Evolutionary conservation across 805 yeast species (phyloP).

Genomic region (Candida patagonica): DNA sequence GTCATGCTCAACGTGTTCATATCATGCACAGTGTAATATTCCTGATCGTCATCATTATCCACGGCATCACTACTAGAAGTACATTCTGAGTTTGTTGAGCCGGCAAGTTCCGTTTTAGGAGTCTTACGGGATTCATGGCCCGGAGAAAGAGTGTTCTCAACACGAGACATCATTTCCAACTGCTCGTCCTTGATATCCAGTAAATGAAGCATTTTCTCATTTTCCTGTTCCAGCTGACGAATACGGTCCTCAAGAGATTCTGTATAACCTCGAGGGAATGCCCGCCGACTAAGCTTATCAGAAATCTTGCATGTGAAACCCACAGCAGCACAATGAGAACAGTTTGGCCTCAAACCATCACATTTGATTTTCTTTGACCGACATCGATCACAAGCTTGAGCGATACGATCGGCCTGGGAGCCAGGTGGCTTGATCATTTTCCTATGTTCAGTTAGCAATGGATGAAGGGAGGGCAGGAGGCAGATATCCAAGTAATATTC

Average conservation of each 20-base stretch:
- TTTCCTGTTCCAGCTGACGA: slow-evolving; percentile 77
- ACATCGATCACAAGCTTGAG: slow-evolving; percentile 90
- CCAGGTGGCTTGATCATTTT: slow-evolving; percentile 65
- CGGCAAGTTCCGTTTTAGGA: neutral
- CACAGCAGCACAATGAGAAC: slow-evolving; percentile 74
- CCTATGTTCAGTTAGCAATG: slow-evolving; percentile 17
- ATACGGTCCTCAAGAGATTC: slow-evolving; percentile 82
- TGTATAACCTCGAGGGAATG: slow-evolving; percentile 88
- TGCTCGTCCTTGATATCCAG: slow-evolving; percentile 59
- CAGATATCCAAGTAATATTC: too few species aligned
- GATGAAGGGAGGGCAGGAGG: too few species aligned
- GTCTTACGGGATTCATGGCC: slow-evolving; percentile 1
- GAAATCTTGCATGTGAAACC: slow-evolving; percentile 86
- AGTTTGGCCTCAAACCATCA: slow-evolving; percentile 59
- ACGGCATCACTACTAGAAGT: neutral
- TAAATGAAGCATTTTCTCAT: slow-evolving; percentile 55
- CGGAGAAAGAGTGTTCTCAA: slow-evolving; percentile 12
- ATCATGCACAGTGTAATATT: slow-evolving; percentile 20
- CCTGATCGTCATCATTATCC: slow-evolving; percentile 18
- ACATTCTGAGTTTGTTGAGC: neutral
- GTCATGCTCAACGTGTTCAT: slow-evolving; percentile 21
- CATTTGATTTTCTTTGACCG: slow-evolving; percentile 62
- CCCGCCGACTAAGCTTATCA: slow-evolving; percentile 74
- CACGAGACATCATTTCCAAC: slow-evolving; percentile 34
- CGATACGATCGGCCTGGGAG: slow-evolving; percentile 54